Evolutionary conservation across 2,329 filamentous ascomycete genomes (phyloP), one percentile per base, ranked within the genome.

Genomic region (Colletotrichum plurivorum): DNA sequence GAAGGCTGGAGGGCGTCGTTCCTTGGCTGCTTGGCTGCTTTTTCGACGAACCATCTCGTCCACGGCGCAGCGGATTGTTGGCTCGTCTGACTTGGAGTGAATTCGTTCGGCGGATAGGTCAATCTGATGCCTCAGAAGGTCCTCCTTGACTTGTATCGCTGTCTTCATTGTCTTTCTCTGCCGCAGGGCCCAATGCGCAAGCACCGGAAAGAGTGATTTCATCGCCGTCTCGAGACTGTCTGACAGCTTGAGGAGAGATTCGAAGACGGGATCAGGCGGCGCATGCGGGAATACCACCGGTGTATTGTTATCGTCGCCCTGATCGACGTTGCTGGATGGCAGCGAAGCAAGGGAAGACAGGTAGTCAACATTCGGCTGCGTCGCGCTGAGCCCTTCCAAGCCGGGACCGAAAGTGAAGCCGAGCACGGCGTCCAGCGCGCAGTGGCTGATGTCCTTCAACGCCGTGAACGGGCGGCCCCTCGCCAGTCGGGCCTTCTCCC

Each of bases 361-460:
- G 20, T 31, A 20, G 39, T 68, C 65, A 3, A 68, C 31, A 9
- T 59, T 27, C 13, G 60, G 65, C 16, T 68, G 65, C 25, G 65
- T 68, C n/a, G 65, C 60, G 16, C 54, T 59, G 27, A 64, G 46
- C 8, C 65, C 54, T 10, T 54, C 41, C 39, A 68, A 13, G 10
- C 60, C 65, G 12, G 65, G 46, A 36, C 76, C 78, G 22, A 81
- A 78, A 20, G 73, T 71, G 13, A 74, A 75, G 18, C 73, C 76
- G 31, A 78, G 75, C 10, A 81, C 77, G 45, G 73, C 69, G 66
- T 81, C 79, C 3, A 81, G 65, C 1, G 76, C 76, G 13, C 71
- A 72, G 36, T 76, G 73, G 5, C 73, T 75, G 46, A 82, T 76
- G 31, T 76, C 75, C 10, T 75, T 64, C 54, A 76, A 71, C 1